A percentile compares a stretch with the other conserved stretches of the same genome.
Evolutionary conservation across 768 basidiomycete species (phyloP).

Genomic region (Amanita exitialis): DNA sequence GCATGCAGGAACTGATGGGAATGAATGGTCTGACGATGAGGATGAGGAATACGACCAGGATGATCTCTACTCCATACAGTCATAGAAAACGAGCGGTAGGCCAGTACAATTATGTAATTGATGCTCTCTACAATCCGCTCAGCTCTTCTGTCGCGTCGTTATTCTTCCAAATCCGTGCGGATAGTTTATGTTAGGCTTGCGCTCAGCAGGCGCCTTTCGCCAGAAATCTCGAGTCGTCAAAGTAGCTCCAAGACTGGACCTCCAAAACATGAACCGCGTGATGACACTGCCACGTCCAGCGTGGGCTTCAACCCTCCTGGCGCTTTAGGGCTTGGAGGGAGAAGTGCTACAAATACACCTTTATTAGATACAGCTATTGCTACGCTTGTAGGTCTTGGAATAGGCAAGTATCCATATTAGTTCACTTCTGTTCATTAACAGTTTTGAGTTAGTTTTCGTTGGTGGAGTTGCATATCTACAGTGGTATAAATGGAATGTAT

Average conservation of each 20-base stretch:
- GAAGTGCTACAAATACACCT: slow-evolving; percentile 26
- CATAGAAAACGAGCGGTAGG: too few species aligned
- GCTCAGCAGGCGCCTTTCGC: not conserved
- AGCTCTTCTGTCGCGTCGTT: not conserved
- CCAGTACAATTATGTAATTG: not conserved
- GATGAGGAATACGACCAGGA: not conserved
- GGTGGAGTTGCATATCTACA: slow-evolving; percentile 65
- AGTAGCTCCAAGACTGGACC: slow-evolving; percentile 4
- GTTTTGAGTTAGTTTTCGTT: slow-evolving; percentile 38
- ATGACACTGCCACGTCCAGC: slow-evolving; percentile 26
- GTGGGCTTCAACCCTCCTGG: slow-evolving; percentile 35
- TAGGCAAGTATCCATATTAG: slow-evolving; percentile 29
- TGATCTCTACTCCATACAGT: not conserved
- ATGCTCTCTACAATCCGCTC: not conserved
- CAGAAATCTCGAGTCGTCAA: slow-evolving; percentile 4
- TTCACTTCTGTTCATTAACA: not conserved
- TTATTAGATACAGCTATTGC: slow-evolving; percentile 47
- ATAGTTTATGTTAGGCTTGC: not conserved
- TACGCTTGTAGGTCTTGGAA: slow-evolving; percentile 48
- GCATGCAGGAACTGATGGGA: not conserved
- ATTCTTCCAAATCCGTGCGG: not conserved
- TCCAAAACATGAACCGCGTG: slow-evolving; percentile 30
- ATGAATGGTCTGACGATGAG: not conserved
- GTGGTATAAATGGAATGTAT: slow-evolving; percentile 79
- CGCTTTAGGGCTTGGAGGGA: slow-evolving; percentile 22